Conservation (phyloP, 768 basidiomycete genomes). For the Clathrus columnatus region DNA sequence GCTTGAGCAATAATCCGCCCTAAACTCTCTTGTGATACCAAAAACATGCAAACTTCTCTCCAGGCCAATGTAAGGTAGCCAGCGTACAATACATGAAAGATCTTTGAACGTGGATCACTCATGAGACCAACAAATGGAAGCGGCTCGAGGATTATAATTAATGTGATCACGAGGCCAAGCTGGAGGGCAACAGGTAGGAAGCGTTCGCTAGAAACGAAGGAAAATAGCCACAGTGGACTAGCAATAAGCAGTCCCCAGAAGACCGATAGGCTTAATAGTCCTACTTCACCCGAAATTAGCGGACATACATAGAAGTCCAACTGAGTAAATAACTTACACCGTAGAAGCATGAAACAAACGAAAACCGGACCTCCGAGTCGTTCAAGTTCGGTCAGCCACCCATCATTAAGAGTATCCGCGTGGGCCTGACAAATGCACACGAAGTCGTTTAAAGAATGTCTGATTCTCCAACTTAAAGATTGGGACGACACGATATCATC, state of each 20-base stretch:
- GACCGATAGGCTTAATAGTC: slow-evolving; percentile 3
- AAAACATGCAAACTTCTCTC: slow-evolving; percentile 1
- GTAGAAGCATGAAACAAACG: slow-evolving; percentile 8
- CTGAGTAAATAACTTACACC: background rate
- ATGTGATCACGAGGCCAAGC: slow-evolving; percentile 6
- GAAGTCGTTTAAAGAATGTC: background rate
- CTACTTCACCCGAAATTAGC: background rate
- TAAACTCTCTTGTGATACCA: background rate
- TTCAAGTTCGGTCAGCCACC: slow-evolving; percentile 7
- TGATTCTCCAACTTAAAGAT: background rate
- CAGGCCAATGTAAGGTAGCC: slow-evolving; percentile 6
- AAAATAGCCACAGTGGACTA: slow-evolving; percentile 6
- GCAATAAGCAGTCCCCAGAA: slow-evolving; percentile 9
- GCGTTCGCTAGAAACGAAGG: slow-evolving; percentile 5
- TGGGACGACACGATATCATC: background rate
- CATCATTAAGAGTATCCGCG: slow-evolving; percentile 1
- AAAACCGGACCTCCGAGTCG: slow-evolving; percentile 8
- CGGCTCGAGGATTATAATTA: slow-evolving; percentile 7
- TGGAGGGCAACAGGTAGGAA: slow-evolving; percentile 2
- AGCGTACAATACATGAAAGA: slow-evolving; percentile 1
- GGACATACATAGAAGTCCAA: background rate
- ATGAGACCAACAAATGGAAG: slow-evolving; percentile 5
- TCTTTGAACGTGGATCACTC: slow-evolving; percentile 7
- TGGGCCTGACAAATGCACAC: background rate
- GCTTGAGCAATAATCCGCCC: background rate